Base-by-base conservation (phyloP, 2,329 filamentous ascomycete species). In the Clonostachys rosea region DNA sequence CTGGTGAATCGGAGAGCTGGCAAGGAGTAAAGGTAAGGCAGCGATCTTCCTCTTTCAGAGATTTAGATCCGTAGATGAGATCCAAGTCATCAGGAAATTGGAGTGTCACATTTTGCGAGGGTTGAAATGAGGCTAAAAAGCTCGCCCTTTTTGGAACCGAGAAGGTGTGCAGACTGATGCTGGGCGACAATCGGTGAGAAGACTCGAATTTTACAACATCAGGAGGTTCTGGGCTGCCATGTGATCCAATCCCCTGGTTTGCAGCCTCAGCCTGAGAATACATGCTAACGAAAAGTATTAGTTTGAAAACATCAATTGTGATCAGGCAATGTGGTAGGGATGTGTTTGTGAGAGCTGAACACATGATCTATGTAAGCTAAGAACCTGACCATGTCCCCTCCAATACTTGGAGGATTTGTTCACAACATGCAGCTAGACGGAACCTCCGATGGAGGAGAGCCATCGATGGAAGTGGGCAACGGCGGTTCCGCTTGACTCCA, bases 21-120 rank as follows among this genome's bases (percentile, higher is more conserved):
- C 50, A 54, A 4, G 54, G 50, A 5, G 54, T 55, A 36, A 58
- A 54, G 2, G 45, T 41, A 33, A 53, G 49, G 4, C 48, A 49
- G 2, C 55, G 48, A 3, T 57, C 52, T 3, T 48, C 43, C 0
- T 52, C 49, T n/a, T 41, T 47, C 24, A 52, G 40, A 6, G 44
- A 47, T 5, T 47, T 47, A 13, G 45, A 37, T 10, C 53, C 53
- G 3, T 42, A 43, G 9, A 53, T 52, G 10, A 51, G 52, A 44
- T 57, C 55, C 4, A 57, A 47, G 20, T 53, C 52, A 14, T 44
- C 39, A 14, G 47, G 47, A 34, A 56, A 53, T 43, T 56, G 54
- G 16, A 57, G 44, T 3, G 50, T 48, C 5, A 54, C 45, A 11
- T 56, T 52, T 11, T 52, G 50, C 2, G 49, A 50, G 4, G 55